phyloP scores from a whole-genome alignment of 2,329 filamentous ascomycete genomes.

The Metarhizium humberi region DNA sequence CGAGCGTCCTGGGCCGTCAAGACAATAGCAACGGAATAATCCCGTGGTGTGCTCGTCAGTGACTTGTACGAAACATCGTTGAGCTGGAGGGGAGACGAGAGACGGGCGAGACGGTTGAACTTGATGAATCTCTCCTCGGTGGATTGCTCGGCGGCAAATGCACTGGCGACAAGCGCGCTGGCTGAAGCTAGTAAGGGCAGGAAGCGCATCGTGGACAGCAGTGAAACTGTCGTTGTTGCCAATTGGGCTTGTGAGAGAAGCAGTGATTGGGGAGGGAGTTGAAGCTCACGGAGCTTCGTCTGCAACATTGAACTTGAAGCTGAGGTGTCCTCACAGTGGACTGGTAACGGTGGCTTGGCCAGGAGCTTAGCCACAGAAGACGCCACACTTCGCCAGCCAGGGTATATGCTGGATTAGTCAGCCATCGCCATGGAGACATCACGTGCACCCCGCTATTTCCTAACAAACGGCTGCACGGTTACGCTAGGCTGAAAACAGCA shows the following conservation, averaged over 20 bases:
- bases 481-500: constrained; percentile 17
- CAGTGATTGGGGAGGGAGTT: not conserved
- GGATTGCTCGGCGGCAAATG: constrained; percentile 56
- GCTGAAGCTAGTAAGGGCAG: constrained; percentile 53
- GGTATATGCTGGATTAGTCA: too few species aligned
- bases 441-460: not conserved
- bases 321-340: constrained; percentile 22
- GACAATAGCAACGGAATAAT: constrained; percentile 75
- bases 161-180: constrained; percentile 51
- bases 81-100: constrained; percentile 63
- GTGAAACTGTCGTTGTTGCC: constrained; percentile 5
- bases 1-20: constrained; percentile 77
- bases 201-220: constrained; percentile 53
- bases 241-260: constrained; percentile 5
- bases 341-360: not conserved
- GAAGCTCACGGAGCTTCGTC: constrained; percentile 10
- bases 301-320: constrained; percentile 16
- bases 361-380: not conserved
- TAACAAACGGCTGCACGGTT: not conserved
- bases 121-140: constrained; percentile 57
- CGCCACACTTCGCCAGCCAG: not conserved
- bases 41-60: constrained; percentile 66
- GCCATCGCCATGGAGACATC: not conserved
- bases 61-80: constrained; percentile 66
- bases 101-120: constrained; percentile 59